These are phyloP conservation scores for Raffaelea ambrosiae DNA, from an alignment of 2,329 filamentous ascomycete species.

Conservation along the genomic window DNA sequence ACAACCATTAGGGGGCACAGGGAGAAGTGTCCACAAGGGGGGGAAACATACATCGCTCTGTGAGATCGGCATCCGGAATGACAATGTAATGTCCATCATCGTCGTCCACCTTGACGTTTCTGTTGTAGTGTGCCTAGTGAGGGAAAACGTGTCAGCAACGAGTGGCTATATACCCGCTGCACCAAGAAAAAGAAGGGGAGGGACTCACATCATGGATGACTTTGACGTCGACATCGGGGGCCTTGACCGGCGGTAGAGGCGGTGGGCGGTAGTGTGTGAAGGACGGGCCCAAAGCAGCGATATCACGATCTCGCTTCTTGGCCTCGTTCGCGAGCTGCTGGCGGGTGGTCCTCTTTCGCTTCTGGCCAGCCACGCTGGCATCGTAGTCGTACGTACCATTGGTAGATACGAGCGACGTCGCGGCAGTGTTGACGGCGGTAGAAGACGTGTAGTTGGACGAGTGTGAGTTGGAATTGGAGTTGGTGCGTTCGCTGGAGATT, in stretches of 20 bases:
- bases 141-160: conserved; percentile 21
- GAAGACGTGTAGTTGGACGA: conserved; percentile 77
- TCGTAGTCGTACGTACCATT: conserved; percentile 58
- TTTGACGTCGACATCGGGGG: conserved; percentile 63
- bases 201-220: conserved; percentile 54
- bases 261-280: conserved; percentile 79
- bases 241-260: conserved; percentile 82
- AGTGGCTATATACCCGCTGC: conserved; percentile 10
- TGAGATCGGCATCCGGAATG: conserved; percentile 74
- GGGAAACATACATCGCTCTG: conserved; percentile 69
- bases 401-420: conserved; percentile 72
- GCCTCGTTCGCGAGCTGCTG: conserved; percentile 77
- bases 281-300: conserved; percentile 61
- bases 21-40: neutral
- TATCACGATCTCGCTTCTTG: conserved; percentile 66
- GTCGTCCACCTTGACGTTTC: conserved; percentile 76
- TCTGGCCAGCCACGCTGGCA: conserved; percentile 59
- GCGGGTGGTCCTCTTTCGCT: conserved; percentile 70
- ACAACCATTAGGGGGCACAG: too few relatives aligned
- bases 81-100: conserved; percentile 98
- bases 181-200: conserved; percentile 5
- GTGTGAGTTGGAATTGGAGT: conserved; percentile 65
- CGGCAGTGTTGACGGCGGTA: conserved; percentile 58
- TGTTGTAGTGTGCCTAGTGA: conserved; percentile 21
- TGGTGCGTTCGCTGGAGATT: conserved; percentile 74